These are phyloP conservation scores for Theileria equi DNA, from an alignment of 169 alveolate species.

Conservation along the genomic window DNA sequence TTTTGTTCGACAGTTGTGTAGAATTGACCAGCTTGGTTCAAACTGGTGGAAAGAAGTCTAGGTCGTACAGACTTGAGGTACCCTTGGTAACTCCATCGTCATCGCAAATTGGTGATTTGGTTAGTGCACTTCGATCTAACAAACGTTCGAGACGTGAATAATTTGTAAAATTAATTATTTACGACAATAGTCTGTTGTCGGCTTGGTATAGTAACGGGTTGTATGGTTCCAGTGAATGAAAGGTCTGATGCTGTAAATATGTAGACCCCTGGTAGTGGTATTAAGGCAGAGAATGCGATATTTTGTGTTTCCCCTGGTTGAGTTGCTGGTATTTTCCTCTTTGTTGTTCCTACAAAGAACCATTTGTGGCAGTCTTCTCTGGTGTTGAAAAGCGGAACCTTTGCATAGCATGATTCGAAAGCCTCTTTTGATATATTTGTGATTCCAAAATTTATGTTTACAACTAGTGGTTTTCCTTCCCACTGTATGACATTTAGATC, in stretches of 20 bases:
- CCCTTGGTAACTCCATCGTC: too few relatives aligned
- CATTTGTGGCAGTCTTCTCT: not conserved
- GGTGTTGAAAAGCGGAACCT: not conserved
- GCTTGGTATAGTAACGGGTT: too few relatives aligned
- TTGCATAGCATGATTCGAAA: conserved; percentile 8
- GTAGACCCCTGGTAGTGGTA: conserved; percentile 58
- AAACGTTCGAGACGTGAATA: too few relatives aligned
- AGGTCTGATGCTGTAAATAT: conserved; percentile 7
- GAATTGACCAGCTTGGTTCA: conserved; percentile 24
- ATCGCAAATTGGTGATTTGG: too few relatives aligned
- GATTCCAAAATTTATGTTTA: conserved; percentile 8
- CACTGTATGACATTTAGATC: not conserved
- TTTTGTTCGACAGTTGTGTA: conserved; percentile 35
- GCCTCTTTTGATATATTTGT: conserved; percentile 28
- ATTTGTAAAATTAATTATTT: too few relatives aligned
- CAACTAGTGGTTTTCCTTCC: conserved; percentile 29
- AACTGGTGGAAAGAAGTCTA: conserved; percentile 11
- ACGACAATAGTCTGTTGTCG: too few relatives aligned
- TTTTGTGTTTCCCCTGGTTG: conserved; percentile 11
- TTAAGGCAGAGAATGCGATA: conserved; percentile 19
- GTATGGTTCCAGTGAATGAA: not conserved
- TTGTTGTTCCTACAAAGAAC: conserved; percentile 42
- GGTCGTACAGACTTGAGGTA: conserved; percentile 23
- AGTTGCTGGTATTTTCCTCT: conserved; percentile 24
- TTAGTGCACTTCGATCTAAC: too few relatives aligned